Percentiles rank a stretch among this genome's conserved stretches.
phyloP scores from a whole-genome alignment of 768 basidiomycete genomes.

The Cyathus striatus region DNA sequence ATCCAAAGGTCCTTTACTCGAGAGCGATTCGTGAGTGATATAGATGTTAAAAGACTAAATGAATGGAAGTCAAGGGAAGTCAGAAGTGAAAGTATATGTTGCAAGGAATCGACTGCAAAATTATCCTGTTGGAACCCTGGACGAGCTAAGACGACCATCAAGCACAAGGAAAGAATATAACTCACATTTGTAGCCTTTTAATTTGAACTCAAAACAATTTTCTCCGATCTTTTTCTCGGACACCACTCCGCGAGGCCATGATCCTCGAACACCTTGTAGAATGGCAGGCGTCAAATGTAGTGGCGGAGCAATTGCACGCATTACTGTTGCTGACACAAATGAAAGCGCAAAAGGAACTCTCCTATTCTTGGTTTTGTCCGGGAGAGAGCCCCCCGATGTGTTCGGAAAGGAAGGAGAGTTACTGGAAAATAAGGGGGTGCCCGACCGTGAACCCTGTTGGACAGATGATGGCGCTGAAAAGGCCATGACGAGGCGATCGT shows the following conservation, averaged over 20 bases:
- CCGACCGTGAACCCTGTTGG: conserved; percentile 18
- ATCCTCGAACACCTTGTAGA: conserved; percentile 68
- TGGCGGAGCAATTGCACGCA: conserved; percentile 76
- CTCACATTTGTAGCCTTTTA: conserved; percentile 78
- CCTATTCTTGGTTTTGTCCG: conserved; percentile 28
- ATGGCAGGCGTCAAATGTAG: conserved; percentile 75
- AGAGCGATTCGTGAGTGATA: conserved; percentile 69
- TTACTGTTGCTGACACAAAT: conserved; percentile 58
- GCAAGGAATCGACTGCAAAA: conserved; percentile 68
- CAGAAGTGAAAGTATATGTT: conserved; percentile 64
- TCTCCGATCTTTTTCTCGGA: conserved; percentile 73
- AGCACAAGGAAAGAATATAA: conserved; percentile 12
- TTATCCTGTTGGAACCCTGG: conserved; percentile 77
- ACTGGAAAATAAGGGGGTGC: conserved; percentile 27
- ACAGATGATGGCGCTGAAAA: conserved; percentile 52
- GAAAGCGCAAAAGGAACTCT: conserved; percentile 66
- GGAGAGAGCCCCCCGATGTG: conserved; percentile 29
- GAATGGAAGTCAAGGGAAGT: conserved; percentile 62
- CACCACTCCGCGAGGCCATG: conserved; percentile 78
- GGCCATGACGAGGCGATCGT: conserved; percentile 66
- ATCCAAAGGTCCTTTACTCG: conserved; percentile 76
- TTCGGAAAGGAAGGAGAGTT: conserved; percentile 30
- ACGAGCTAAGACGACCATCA: conserved; percentile 3
- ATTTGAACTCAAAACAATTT: conserved; percentile 72
- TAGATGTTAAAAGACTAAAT: conserved; percentile 62